Evolutionary conservation across 805 yeast species (phyloP), one percentile per base, ranked within the genome.

Genomic region (Kurtzmaniella cleridarum): DNA sequence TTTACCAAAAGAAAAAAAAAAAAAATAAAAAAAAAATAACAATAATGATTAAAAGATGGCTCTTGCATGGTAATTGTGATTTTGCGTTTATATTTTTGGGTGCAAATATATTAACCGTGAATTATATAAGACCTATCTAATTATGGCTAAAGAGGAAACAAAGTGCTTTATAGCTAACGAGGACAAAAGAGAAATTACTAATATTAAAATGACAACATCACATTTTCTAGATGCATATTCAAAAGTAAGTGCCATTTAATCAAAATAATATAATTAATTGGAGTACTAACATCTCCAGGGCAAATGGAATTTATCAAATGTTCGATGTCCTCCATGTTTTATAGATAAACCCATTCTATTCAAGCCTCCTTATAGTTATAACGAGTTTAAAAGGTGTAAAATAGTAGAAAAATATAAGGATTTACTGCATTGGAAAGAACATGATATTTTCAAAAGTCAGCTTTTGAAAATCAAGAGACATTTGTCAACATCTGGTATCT

Each of bases 211-310:
- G 29, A 75, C 81, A 0, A 69, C 59, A 39, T 67, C 77, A 9
- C 77, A 77, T 42, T 79, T 78, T 41, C 53, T 77, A 27, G 83
- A 78, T 45, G 69, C 70, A 1, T 79, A 79, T 49, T 71, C 70
- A 1, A 59, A 61, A 45, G 66, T 62, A 55, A 29, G 65, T 50
- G 16, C 24, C 5, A 13, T 16, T 6, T 12, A 2, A 13, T 16
- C 11, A 17, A 13, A 7, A 9, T 27, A 7, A 34, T 24, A 26
- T 12, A 18, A 8, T 10, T 27, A 26, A 9, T 15, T 20, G 9
- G n/a, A 14, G 7, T 43, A 45, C 54, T 53, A 48, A 49, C 46
- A 23, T 70, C 34, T 60, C 5, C 16, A 69, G 62, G 81, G 80
- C 2, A 73, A 70, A 46, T 69, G 77, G 75, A 77, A 78, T 41